Evolutionary conservation across 768 basidiomycete species (phyloP).

Genomic region (Ramaria rubella): DNA sequence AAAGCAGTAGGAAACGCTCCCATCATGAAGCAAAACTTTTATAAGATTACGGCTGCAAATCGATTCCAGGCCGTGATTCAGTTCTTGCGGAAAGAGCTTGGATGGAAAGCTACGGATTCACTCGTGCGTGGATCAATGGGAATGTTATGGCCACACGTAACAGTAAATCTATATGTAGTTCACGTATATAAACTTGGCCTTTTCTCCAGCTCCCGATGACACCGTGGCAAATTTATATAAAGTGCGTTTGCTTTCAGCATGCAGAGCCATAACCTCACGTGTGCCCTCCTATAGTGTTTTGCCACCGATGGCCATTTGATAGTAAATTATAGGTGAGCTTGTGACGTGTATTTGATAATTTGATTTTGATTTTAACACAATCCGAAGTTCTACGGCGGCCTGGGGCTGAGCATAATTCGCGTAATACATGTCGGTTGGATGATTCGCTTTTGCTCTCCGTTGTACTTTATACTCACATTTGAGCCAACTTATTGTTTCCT

Average conservation of each 20-base stretch:
- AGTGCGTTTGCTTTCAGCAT: conserved; percentile 29
- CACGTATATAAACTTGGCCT: conserved; percentile 63
- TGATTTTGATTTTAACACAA: conserved; percentile 2
- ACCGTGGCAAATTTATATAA: conserved; percentile 74
- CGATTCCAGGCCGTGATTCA: conserved; percentile 93
- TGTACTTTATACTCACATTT: too few species aligned
- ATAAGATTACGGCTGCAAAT: conserved; percentile 93
- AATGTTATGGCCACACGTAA: neutral
- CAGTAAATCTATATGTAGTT: conserved; percentile 27
- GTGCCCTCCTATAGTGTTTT: conserved; percentile 62
- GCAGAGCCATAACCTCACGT: neutral
- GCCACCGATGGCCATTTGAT: conserved; percentile 84
- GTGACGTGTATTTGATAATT: too few species aligned
- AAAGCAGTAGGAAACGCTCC: conserved; percentile 97
- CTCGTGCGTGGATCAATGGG: conserved; percentile 46
- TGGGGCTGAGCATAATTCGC: conserved; percentile 52
- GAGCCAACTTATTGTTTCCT: too few species aligned
- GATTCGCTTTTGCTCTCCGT: too few species aligned
- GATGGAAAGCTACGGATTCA: conserved; percentile 81
- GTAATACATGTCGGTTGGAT: too few species aligned
- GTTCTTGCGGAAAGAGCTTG: conserved; percentile 83
- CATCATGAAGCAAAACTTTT: conserved; percentile 98
- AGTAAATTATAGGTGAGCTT: conserved; percentile 77
- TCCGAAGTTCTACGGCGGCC: conserved; percentile 52
- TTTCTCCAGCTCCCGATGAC: conserved; percentile 79